These are phyloP conservation scores for Talaromyces proteolyticus DNA, from an alignment of 495 filamentous ascomycete genomes.

Conservation along the genomic window DNA sequence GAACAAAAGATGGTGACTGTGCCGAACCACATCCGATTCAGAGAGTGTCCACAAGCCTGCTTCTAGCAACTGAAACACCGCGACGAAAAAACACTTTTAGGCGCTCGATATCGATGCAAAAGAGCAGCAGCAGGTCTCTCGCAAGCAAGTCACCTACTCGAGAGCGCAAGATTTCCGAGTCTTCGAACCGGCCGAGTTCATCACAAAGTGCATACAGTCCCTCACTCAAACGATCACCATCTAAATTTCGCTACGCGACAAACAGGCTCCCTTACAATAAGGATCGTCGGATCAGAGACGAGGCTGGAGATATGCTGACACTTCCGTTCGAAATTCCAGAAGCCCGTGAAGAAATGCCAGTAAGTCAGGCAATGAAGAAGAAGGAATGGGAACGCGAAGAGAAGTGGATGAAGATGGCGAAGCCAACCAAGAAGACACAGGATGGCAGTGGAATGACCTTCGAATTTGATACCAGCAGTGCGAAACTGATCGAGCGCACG, in stretches of 20 bases:
- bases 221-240: constrained; percentile 31
- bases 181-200: constrained; percentile 32
- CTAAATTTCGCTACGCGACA: constrained; percentile 54
- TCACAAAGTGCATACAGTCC: constrained; percentile 40
- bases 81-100: constrained; percentile 51
- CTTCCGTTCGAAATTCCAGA: constrained; percentile 61
- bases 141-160: constrained; percentile 48
- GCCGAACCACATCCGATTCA: constrained; percentile 50
- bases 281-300: constrained; percentile 69
- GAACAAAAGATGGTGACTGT: constrained; percentile 28
- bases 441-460: constrained; percentile 81
- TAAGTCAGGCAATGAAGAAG: constrained; percentile 55
- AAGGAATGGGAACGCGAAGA: constrained; percentile 83
- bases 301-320: constrained; percentile 87
- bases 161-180: constrained; percentile 27
- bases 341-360: constrained; percentile 50
- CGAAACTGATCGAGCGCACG: constrained; percentile 82
- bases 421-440: constrained; percentile 45
- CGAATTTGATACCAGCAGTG: constrained; percentile 76
- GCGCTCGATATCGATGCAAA: constrained; percentile 36
- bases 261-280: constrained; percentile 74
- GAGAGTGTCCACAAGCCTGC: constrained; percentile 59
- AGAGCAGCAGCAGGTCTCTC: constrained; percentile 38
- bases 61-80: constrained; percentile 58
- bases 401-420: constrained; percentile 98